Evolutionary conservation across 1,139 yeast genomes (phyloP).

Genomic region (Yamadazyma dendronema): DNA sequence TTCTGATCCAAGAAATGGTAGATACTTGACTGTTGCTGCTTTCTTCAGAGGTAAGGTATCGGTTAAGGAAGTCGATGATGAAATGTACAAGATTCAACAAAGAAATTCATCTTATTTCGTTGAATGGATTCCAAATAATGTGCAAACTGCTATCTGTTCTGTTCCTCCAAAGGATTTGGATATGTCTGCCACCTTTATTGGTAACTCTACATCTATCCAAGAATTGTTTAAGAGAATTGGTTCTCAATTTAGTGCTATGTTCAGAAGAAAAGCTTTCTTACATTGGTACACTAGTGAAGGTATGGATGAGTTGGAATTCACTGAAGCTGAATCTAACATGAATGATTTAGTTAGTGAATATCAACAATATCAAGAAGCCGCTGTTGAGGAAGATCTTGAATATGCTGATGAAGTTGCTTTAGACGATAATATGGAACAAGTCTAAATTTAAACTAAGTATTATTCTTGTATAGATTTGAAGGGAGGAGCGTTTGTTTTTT

Average conservation of each 20-base stretch:
- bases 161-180: constrained; percentile 85
- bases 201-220: constrained; percentile 89
- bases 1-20: constrained; percentile 85
- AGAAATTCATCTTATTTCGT: constrained; percentile 81
- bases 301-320: constrained; percentile 92
- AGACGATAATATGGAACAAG: constrained; percentile 51
- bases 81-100: constrained; percentile 81
- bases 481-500: background rate
- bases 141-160: constrained; percentile 89
- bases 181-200: constrained; percentile 89
- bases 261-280: constrained; percentile 89
- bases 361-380: constrained; percentile 89
- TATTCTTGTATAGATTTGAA: constrained; percentile 1
- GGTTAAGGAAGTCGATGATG: constrained; percentile 90
- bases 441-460: constrained; percentile 1
- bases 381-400: constrained; percentile 69
- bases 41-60: constrained; percentile 92
- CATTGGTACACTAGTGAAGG: constrained; percentile 96
- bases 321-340: constrained; percentile 85
- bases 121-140: constrained; percentile 97
- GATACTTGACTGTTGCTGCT: constrained; percentile 92
- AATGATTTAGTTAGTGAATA: constrained; percentile 84
- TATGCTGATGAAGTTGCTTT: constrained; percentile 63
- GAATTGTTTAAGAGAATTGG: constrained; percentile 88
- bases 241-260: constrained; percentile 88